Evolutionary conservation across 352 stramenopile species (phyloP), one percentile per base, ranked within the genome.

Genomic region (Vaucheria bursata): DNA sequence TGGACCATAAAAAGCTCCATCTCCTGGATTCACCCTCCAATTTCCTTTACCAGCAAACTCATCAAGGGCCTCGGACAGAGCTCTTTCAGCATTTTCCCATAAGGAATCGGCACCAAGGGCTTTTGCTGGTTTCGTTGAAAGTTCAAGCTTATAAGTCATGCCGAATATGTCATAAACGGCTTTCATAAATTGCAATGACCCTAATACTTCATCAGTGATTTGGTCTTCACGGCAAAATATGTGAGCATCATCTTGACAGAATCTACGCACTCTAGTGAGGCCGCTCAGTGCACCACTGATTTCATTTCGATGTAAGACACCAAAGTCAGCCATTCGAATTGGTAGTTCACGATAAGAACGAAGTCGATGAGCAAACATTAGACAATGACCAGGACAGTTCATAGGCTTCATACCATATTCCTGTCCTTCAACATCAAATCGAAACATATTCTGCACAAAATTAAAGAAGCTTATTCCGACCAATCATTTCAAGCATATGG

Each of bases 351-450:
- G 90, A 85, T 97, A 98, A 72, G 91, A 97, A 39, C 93, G 88
- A 79, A 96, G 88, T 49, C 89, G 84, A 82, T 94, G 90, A 69
- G 87, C 90, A 87, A 98, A 99, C 89, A 99, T 96, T 31, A 98
- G 84, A 85, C 94, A 99, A 74, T 98, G 94, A n/a, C 92, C 95
- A 34, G 95, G 95, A 86, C 95, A 99, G 87, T 99, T 99, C 95
- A 99, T 99, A 45, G 95, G 95, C 87, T 99, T 99, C 79, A 84
- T 25, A 12, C 82, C 90, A 84, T 90, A 95, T 82, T 94, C 89
- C 74, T 95, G 88, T 70, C 92, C 92, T 80, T 98, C 95, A 1
- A 97, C 93, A 67, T 98, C 91, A 76, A 98, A 98, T 50, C 94
- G 90, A 84, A 99, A 99, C 95, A 99, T 99, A 85, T 95, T 82